Percentiles rank a stretch among this genome's conserved stretches.
These are phyloP conservation scores for Manihot esculenta DNA, from an alignment of 441 rosid genomes.

Conservation along the genomic window DNA sequence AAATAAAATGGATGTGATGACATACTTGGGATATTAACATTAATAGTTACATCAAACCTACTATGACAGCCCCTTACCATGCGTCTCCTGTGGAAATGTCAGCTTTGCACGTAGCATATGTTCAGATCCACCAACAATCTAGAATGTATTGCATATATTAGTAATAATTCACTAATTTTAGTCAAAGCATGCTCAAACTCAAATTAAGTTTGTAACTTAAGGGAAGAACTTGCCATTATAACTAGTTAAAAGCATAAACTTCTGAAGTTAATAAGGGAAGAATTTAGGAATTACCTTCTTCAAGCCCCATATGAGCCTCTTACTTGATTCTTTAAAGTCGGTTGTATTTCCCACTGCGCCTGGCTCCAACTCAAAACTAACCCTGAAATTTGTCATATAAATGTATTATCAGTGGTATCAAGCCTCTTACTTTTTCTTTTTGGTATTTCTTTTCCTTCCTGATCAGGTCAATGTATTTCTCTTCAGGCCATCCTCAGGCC, in stretches of 20 bases:
- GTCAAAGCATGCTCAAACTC: neutral
- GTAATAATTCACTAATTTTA: neutral
- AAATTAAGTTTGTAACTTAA: neutral
- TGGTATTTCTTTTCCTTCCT: neutral
- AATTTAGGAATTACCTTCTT: slow-evolving; percentile 55
- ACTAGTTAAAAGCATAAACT: neutral
- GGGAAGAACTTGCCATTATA: no score
- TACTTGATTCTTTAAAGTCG: slow-evolving; percentile 74
- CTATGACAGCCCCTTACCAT: slow-evolving; percentile 28
- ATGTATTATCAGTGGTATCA: neutral
- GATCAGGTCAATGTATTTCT: neutral
- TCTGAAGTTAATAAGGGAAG: neutral
- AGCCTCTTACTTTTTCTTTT: no score
- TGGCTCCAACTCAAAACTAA: slow-evolving; percentile 70
- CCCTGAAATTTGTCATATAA: slow-evolving; percentile 35
- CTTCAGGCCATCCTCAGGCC: no score
- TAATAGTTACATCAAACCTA: neutral
- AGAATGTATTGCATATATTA: slow-evolving; percentile 10
- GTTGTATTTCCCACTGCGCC: slow-evolving; percentile 69
- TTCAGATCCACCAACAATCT: slow-evolving; percentile 46
- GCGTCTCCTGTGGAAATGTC: slow-evolving; percentile 39
- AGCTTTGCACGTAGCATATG: slow-evolving; percentile 42
- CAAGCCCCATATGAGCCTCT: slow-evolving; percentile 71
- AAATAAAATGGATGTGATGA: no score
- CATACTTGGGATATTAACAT: neutral